Conservation (phyloP, 495 filamentous ascomycete species). For the Haplographium delicatum region DNA sequence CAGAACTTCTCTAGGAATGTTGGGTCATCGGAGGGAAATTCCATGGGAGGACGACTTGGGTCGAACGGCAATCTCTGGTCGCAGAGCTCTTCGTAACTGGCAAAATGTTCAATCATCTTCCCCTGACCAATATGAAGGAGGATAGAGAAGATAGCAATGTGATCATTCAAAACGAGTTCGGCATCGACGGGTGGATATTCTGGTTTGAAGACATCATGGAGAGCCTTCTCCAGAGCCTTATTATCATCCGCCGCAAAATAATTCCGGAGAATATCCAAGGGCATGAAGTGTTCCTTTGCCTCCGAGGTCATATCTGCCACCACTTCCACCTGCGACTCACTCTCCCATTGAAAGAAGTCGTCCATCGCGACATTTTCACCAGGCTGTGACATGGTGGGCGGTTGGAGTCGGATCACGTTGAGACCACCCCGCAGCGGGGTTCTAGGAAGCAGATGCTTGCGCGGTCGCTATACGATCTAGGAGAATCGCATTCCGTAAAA, state of each 20-base stretch:
- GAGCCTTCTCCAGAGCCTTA: slow-evolving; percentile 9
- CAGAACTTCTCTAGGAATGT: slow-evolving; percentile 27
- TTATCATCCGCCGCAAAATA: slow-evolving; percentile 14
- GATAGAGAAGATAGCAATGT: slow-evolving; percentile 26
- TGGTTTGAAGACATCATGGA: slow-evolving; percentile 15
- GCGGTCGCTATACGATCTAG: too few relatives aligned
- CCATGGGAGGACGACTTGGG: slow-evolving; percentile 3
- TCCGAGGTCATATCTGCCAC: slow-evolving; percentile 10
- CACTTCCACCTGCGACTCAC: slow-evolving; percentile 12
- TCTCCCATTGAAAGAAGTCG: slow-evolving; percentile 19
- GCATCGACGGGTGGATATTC: slow-evolving; percentile 16
- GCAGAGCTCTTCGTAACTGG: slow-evolving; percentile 19
- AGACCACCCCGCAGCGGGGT: too few relatives aligned
- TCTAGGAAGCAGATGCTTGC: too few relatives aligned
- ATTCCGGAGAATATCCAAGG: slow-evolving; percentile 12
- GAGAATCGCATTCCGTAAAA: too few relatives aligned
- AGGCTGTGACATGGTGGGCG: slow-evolving; percentile 18
- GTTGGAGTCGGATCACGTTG: too few relatives aligned
- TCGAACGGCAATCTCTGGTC: slow-evolving; percentile 28
- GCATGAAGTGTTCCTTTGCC: slow-evolving; percentile 19
- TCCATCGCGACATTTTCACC: slow-evolving; percentile 10
- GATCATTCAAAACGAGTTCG: slow-evolving; percentile 7
- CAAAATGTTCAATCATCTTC: slow-evolving; percentile 25
- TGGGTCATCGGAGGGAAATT: slow-evolving; percentile 8
- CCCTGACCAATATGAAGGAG: slow-evolving; percentile 23